Percentiles rank a stretch among this genome's conserved stretches.
Conservation (phyloP, 2,329 filamentous ascomycete species). For the Rutstroemia sp. region DNA sequence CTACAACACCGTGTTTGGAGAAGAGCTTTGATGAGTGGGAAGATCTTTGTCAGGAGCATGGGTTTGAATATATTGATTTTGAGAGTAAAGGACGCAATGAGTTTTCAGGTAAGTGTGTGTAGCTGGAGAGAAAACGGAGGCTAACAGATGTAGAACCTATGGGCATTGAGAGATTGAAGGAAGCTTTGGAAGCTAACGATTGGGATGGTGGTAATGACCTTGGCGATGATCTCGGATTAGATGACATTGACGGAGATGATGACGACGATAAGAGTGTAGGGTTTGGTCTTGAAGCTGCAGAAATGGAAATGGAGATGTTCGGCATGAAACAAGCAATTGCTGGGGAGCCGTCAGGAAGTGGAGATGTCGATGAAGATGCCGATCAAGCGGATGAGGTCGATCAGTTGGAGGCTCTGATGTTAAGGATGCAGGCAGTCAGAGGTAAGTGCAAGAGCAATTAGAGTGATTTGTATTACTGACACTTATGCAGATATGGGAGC, state of each 20-base stretch:
- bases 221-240: constrained; percentile 31
- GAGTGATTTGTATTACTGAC: constrained; percentile 8
- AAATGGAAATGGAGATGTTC: constrained; percentile 33
- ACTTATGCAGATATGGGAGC: constrained; percentile 45
- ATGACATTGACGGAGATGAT: constrained; percentile 29
- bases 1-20: constrained; percentile 27
- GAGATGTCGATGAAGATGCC: constrained; percentile 26
- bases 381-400: constrained; percentile 39
- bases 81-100: constrained; percentile 43
- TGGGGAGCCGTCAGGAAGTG: constrained; percentile 8
- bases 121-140: constrained; percentile 1
- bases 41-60: constrained; percentile 46
- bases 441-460: constrained; percentile 17
- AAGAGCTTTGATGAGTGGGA: constrained; percentile 50
- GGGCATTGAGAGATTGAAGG: constrained; percentile 49
- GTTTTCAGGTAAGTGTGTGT: constrained; percentile 43
- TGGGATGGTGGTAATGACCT: constrained; percentile 41
- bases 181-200: constrained; percentile 59
- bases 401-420: constrained; percentile 57
- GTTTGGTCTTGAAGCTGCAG: constrained; percentile 27
- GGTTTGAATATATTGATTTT: constrained; percentile 57
- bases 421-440: constrained; percentile 51
- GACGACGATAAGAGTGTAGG: constrained; percentile 22
- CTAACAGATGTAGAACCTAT: constrained; percentile 40
- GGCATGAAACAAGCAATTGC: constrained; percentile 32